Conservation (phyloP, 2,329 filamentous ascomycete genomes). For the Botrytis porri region DNA sequence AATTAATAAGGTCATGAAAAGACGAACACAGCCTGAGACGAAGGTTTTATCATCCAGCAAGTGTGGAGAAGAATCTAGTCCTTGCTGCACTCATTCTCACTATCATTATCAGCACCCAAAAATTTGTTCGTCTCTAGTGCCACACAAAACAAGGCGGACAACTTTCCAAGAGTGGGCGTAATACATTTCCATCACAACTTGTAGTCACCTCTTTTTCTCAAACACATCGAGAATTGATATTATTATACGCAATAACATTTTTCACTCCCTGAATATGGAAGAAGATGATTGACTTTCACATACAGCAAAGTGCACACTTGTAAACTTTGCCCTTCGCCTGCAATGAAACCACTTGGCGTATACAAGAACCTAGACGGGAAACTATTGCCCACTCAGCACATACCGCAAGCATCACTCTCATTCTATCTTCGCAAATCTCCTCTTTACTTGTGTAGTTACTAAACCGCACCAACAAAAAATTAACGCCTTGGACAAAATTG, state of each 20-base stretch:
- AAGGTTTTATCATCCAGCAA: background rate
- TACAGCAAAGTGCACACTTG: background rate
- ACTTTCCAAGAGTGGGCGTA: background rate
- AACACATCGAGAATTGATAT: background rate
- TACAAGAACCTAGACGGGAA: fast-evolving
- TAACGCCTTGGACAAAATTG: too few species aligned
- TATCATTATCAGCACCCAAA: background rate
- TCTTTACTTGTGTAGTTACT: fast-evolving
- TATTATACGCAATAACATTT: fast-evolving
- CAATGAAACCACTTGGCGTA: background rate
- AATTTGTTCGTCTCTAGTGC: background rate
- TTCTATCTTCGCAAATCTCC: fast-evolving
- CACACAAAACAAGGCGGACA: background rate
- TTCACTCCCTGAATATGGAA: background rate
- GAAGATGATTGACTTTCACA: background rate
- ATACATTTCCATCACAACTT: background rate
- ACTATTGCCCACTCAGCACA: background rate
- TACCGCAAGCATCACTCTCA: background rate
- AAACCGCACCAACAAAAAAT: background rate
- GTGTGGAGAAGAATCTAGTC: background rate
- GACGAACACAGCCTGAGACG: too few species aligned
- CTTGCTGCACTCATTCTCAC: background rate
- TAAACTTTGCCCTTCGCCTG: background rate
- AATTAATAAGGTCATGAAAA: too few species aligned
- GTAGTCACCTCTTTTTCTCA: too few species aligned